Conservation (phyloP, 257 asterid genomes). For the Lavandula angustifolia region DNA sequence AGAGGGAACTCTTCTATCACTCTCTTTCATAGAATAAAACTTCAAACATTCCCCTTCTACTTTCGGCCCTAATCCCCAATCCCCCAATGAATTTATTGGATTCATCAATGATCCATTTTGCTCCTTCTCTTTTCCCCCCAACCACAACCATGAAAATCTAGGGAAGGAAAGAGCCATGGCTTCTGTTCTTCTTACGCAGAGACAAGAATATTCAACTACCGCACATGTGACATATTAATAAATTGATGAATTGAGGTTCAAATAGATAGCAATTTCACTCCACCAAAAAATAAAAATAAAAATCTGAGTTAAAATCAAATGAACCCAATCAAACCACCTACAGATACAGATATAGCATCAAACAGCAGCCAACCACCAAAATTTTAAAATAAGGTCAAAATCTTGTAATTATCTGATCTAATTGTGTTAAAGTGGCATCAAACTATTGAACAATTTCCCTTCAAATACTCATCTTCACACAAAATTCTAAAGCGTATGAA, state of each 20-base stretch:
- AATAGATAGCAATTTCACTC: constrained; percentile 22
- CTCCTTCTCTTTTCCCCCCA: constrained; percentile 82
- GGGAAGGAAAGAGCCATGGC: constrained; percentile 63
- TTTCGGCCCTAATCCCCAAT: constrained; percentile 75
- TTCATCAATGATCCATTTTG: constrained; percentile 57
- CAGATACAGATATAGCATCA: constrained; percentile 13
- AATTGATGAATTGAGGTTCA: constrained; percentile 33
- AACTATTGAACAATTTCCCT: constrained; percentile 24
- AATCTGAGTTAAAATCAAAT: constrained; percentile 19
- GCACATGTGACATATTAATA: constrained; percentile 10
- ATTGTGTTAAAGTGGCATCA: constrained; percentile 27
- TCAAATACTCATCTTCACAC: constrained; percentile 2
- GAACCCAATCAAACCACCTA: constrained; percentile 36
- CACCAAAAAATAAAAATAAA: neutral
- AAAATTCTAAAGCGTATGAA: constrained; percentile 23
- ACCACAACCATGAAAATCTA: constrained; percentile 75
- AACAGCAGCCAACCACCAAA: constrained; percentile 26
- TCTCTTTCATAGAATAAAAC: constrained; percentile 56
- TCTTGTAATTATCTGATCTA: constrained; percentile 14
- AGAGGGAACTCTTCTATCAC: constrained; percentile 48
- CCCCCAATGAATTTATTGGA: constrained; percentile 64
- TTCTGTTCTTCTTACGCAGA: constrained; percentile 14
- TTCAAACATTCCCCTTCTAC: constrained; percentile 66
- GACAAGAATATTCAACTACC: constrained; percentile 13
- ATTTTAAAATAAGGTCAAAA: constrained; percentile 22